Base-by-base conservation (phyloP, 2,329 filamentous ascomycete species). In the Ascochyta viciae-villosae region DNA sequence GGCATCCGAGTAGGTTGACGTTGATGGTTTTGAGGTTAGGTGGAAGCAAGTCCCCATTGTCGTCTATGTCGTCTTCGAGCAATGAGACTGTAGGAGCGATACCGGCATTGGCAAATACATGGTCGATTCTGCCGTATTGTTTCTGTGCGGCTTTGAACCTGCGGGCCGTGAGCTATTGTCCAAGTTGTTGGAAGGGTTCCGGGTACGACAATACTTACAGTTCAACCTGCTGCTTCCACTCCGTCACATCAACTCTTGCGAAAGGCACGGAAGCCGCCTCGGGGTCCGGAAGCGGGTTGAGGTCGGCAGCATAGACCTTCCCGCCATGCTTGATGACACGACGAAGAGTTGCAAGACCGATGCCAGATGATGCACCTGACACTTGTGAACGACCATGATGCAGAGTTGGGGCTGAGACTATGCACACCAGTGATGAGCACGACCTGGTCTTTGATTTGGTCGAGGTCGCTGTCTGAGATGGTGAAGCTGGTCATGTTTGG, bases 321-420 rank as follows among this genome's bases (percentile, higher is more conserved):
- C 84, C 85, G 19, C 84, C 85, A 0, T 81, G 69, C 0, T 78
- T 73, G 7, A 87, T 74, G 13, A 87, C 78, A 2, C 83, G 74
- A 8, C 80, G 70, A 7, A 81, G 78, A 1, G 85, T 86, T 50
- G 82, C 82, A 13, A 86, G 78, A 29, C 85, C 85, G 49, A 88
- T 88, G 15, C 86, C 86, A 2, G 84, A 85, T 0, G 83, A 84
- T 52, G 83, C 83, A 44, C 85, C 84, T 81, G 34, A 0, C 24
- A 8, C 6, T 12, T 26, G 33, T 48, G 9, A 54, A 31, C 29
- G 40, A 7, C 3, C 24, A 19, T 4, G 1, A 24, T 39, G 5
- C 8, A 16, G 29, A 13, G 22, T 42, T 15, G 5, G n/a, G 16
- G 23, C 31, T 23, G 8, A 13, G 12, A 10, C 15, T 23, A 7